phyloP scores from a whole-genome alignment of 345 rosid species.

The Populus davidiana region DNA sequence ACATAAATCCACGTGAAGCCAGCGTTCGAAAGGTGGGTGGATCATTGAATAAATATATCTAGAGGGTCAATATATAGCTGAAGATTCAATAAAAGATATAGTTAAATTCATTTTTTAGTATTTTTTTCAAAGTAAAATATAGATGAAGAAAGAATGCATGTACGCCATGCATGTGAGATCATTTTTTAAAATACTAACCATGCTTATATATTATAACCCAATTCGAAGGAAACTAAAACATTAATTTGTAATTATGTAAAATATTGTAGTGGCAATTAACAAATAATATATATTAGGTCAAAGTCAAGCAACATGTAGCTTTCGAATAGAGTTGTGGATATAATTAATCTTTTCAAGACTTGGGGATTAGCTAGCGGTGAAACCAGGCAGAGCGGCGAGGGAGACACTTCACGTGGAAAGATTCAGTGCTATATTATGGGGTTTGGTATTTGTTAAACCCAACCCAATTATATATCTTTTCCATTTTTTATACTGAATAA shows the following conservation, averaged over 20 bases:
- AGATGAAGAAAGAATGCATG: neutral
- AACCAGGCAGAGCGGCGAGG: neutral
- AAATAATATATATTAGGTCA: neutral
- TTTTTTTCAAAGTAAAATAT: neutral
- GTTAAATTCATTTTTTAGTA: no score
- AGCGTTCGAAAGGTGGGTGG: neutral
- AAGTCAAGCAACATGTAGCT: neutral
- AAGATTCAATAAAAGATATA: no score
- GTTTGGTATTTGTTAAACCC: slow-evolving; percentile 30
- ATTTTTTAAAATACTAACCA: neutral
- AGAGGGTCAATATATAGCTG: neutral
- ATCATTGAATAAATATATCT: neutral
- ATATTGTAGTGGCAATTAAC: neutral
- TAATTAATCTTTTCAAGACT: neutral
- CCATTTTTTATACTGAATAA: neutral
- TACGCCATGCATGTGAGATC: neutral
- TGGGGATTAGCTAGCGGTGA: neutral
- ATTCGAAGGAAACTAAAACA: neutral
- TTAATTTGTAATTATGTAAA: no score
- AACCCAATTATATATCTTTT: neutral
- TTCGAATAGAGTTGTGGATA: neutral
- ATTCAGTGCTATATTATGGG: slow-evolving; percentile 1
- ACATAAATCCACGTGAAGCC: neutral
- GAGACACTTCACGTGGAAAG: slow-evolving; percentile 39
- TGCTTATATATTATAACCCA: neutral